These are phyloP conservation scores for Puccinellia tenuiflora DNA, from an alignment of 176 grass and related monocot species.

Conservation along the genomic window DNA sequence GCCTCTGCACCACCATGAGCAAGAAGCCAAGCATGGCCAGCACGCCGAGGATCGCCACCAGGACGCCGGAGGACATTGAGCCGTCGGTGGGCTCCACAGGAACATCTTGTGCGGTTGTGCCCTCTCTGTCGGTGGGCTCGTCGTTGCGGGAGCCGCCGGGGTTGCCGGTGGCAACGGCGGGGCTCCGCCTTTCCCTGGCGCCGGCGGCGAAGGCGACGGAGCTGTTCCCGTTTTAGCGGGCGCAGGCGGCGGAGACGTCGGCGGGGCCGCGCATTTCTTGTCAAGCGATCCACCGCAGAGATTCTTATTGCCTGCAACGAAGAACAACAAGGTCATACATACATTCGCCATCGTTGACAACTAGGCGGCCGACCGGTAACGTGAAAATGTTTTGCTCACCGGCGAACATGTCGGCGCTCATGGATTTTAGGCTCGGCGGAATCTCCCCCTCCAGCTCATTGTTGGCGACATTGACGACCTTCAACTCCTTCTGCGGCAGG, in stretches of 20 bases:
- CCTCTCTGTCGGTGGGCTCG: background rate
- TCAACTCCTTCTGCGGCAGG: conserved; percentile 37
- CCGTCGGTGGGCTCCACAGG: background rate
- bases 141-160: background rate
- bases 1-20: conserved; percentile 26
- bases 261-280: conserved; percentile 22
- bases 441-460: conserved; percentile 74
- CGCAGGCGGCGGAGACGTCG: background rate
- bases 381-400: conserved; percentile 29
- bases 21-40: conserved; percentile 29
- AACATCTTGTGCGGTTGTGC: background rate
- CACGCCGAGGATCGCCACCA: conserved; percentile 28
- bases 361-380: background rate
- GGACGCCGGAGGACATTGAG: background rate
- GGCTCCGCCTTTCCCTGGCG: conserved; percentile 1
- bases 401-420: conserved; percentile 30
- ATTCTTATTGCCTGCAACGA: conserved; percentile 55
- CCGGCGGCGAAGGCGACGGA: background rate
- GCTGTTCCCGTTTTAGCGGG: background rate
- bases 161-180: background rate
- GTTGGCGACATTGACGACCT: conserved; percentile 44
- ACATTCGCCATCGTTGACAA: background rate
- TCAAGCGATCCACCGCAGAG: conserved; percentile 63
- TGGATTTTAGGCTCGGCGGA: conserved; percentile 39
- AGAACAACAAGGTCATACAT: background rate